phyloP scores from a whole-genome alignment of 352 stramenopile species.

The Phytopythium helicoides region DNA sequence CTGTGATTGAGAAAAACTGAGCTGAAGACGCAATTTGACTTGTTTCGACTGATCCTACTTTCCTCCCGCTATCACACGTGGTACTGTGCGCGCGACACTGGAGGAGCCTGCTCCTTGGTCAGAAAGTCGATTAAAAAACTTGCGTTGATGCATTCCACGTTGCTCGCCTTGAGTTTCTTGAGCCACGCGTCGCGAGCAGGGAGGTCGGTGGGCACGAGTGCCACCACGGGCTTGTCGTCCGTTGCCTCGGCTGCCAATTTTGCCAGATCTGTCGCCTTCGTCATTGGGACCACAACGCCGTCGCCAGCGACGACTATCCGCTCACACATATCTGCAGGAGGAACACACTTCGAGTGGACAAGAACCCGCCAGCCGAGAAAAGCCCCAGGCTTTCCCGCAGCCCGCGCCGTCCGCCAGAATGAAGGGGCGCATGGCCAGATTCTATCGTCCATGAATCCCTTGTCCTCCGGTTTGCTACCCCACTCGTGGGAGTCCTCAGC shows the following conservation, averaged over 20 bases:
- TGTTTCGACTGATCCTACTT: background rate
- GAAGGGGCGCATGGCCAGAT: constrained; percentile 62
- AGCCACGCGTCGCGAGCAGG: constrained; percentile 61
- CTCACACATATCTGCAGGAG: constrained; percentile 79
- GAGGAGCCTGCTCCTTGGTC: constrained; percentile 73
- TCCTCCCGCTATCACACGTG: constrained; percentile 30
- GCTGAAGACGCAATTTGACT: background rate
- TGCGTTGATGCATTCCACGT: constrained; percentile 74
- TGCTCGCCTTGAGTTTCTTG: constrained; percentile 62
- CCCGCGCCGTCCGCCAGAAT: constrained; percentile 69
- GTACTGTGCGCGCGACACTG: constrained; percentile 50
- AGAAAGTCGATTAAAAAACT: constrained; percentile 85
- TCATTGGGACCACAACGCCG: constrained; percentile 58
- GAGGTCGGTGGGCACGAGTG: constrained; percentile 51
- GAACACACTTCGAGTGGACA: constrained; percentile 70
- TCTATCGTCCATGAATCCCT: constrained; percentile 65
- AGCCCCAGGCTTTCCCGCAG: constrained; percentile 41
- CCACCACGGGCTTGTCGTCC: constrained; percentile 47
- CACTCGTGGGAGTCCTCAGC: constrained; percentile 74
- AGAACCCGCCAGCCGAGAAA: constrained; percentile 73
- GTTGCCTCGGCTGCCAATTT: constrained; percentile 29
- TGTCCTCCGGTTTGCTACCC: constrained; percentile 48
- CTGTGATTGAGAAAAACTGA: constrained; percentile 38
- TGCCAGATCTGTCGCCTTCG: constrained; percentile 49
- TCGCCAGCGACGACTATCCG: constrained; percentile 59